A percentile compares a stretch with the other conserved stretches of the same genome.
phyloP scores from a whole-genome alignment of 2,329 filamentous ascomycete genomes.

The Colletotrichum ledebouriae region DNA sequence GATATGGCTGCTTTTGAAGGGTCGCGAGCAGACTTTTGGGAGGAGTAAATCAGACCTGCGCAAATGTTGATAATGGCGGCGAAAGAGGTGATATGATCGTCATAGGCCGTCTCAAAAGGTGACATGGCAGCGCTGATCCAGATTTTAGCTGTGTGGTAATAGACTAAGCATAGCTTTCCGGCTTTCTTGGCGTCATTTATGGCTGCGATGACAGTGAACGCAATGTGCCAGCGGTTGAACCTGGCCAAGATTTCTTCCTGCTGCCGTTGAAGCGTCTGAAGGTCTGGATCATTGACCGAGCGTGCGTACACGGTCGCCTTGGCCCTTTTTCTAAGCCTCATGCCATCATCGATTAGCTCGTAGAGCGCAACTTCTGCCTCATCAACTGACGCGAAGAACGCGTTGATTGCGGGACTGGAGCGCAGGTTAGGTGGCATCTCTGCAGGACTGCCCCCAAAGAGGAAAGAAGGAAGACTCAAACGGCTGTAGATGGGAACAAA shows the following conservation, averaged over 20 bases:
- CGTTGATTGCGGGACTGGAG: slow-evolving; percentile 46
- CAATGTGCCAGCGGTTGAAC: slow-evolving; percentile 49
- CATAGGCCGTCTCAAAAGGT: slow-evolving; percentile 51
- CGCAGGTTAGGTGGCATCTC: slow-evolving; percentile 54
- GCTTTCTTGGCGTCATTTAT: slow-evolving; percentile 41
- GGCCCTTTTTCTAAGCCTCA: slow-evolving; percentile 53
- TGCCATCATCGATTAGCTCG: slow-evolving; percentile 55
- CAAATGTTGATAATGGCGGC: slow-evolving; percentile 54
- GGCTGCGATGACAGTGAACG: slow-evolving; percentile 49
- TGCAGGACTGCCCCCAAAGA: slow-evolving; percentile 55
- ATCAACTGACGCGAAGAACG: slow-evolving; percentile 51
- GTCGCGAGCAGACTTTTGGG: slow-evolving; percentile 28
- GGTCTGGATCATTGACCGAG: slow-evolving; percentile 44
- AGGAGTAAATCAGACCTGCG: slow-evolving; percentile 26
- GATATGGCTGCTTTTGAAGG: slow-evolving; percentile 35
- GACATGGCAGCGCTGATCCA: slow-evolving; percentile 52
- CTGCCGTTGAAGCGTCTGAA: slow-evolving; percentile 47
- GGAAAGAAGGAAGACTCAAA: slow-evolving; percentile 56
- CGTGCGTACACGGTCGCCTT: slow-evolving; percentile 47
- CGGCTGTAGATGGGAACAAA: slow-evolving; percentile 61
- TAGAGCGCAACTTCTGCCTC: slow-evolving; percentile 52
- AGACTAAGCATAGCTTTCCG: slow-evolving; percentile 52
- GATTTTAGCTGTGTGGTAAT: slow-evolving; percentile 52
- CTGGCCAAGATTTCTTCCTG: slow-evolving; percentile 51
- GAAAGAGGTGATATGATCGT: slow-evolving; percentile 53